Evolutionary conservation across 768 basidiomycete species (phyloP).

Genomic region (Trametes gibbosa): DNA sequence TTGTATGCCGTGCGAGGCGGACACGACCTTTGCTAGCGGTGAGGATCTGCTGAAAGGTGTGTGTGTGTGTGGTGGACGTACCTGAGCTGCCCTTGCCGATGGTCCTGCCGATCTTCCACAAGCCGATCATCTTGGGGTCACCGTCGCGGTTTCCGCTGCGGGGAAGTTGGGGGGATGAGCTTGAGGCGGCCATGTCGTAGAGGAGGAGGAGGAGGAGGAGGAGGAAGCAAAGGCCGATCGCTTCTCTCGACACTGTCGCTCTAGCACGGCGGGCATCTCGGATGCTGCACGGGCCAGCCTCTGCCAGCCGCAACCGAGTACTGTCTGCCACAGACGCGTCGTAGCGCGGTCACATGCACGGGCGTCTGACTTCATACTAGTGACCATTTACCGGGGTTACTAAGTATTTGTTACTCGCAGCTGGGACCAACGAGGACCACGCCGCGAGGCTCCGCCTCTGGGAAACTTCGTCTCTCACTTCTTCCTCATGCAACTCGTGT

Average conservation of each 20-base stretch:
- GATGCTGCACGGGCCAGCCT: not conserved
- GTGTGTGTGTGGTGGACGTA: conserved; percentile 17
- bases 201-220: not conserved
- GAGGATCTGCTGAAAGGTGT: not conserved
- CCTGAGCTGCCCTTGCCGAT: conserved; percentile 56
- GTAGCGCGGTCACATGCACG: not conserved
- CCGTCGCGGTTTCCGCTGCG: conserved; percentile 25
- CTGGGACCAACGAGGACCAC: no score
- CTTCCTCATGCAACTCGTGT: no score
- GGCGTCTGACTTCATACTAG: no score
- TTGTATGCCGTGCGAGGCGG: conserved; percentile 83
- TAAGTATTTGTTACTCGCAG: no score
- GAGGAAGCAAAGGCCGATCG: no score
- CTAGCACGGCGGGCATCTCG: no score
- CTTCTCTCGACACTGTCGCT: no score
- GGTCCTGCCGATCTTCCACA: conserved; percentile 54
- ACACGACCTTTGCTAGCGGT: conserved; percentile 66
- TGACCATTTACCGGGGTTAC: no score
- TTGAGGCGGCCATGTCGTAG: conserved; percentile 14
- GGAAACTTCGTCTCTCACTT: no score
- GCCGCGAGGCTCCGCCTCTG: no score
- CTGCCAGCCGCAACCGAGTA: not conserved
- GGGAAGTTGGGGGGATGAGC: conserved; percentile 10
- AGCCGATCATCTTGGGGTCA: conserved; percentile 44
- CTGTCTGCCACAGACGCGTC: not conserved